Base-by-base conservation (phyloP, 2,329 filamentous ascomycete genomes). In the Talaromyces rugulosus region DNA sequence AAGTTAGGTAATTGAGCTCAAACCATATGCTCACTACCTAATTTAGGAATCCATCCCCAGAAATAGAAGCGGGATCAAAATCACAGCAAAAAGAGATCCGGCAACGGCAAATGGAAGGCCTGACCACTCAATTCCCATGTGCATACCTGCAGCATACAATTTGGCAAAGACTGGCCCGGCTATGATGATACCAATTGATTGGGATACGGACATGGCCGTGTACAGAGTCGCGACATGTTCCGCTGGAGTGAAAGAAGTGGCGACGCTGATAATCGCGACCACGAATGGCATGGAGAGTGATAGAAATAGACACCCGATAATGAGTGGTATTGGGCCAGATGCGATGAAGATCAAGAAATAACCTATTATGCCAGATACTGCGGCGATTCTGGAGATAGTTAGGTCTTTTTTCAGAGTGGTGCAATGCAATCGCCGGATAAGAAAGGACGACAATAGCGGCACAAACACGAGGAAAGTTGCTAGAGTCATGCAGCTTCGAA, bases 191-290 rank as follows among this genome's bases (percentile, higher is more conserved):
- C 70, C 69, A 8, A 70, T 6, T 3, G 67, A 64, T 12, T 63
- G 61, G 8, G 68, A 63, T 34, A 74, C 67, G 4, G 68, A 65
- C 36, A 69, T 65, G 11, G 67, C 67, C 11, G 70, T 66, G 40
- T 72, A 73, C n/a, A 74, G 50, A 3, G 70, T 71, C 27, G 70
- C 71, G 33, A 71, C 66, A 31, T 71, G 68, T 23, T 69, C 66
- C 14, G 53, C 30, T 0, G 67, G 64, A 1, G 74, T 67, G 11
- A 74, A 66, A 6, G 66, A 59, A 8, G 71, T 71, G 11, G 62
- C 72, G 8, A 72, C 59, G 62, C 69, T 71, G 36, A 70, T 67
- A 7, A 63, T 63, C 4, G 63, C 63, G n/a, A 68, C 57, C 1
- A 53, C n/a, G 52, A 73, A 73, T 3, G 67, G 65, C 1, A 66